Conservation (phyloP, 768 basidiomycete genomes). For the Hygrocybe coccinea region DNA sequence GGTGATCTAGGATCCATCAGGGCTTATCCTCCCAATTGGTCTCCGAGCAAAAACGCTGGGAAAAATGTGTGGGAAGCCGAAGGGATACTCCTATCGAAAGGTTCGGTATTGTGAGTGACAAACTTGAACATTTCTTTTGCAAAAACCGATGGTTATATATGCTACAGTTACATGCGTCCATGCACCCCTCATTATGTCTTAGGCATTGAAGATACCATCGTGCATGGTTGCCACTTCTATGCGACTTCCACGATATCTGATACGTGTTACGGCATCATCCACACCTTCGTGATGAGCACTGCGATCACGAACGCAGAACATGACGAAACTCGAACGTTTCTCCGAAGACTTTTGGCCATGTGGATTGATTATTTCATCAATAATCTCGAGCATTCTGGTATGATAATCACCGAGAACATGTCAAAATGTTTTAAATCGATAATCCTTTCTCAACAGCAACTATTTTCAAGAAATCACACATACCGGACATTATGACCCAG, state of each 20-base stretch:
- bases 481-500: no score
- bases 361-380: slow-evolving; percentile 9
- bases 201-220: slow-evolving; percentile 14
- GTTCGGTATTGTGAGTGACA: background rate
- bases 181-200: slow-evolving; percentile 14
- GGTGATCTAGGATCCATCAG: no score
- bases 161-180: slow-evolving; percentile 14
- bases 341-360: slow-evolving; percentile 10
- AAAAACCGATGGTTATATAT: background rate
- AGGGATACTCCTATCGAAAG: background rate
- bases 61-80: background rate
- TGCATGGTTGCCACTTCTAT: slow-evolving; percentile 22
- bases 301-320: slow-evolving; percentile 16
- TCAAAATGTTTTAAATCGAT: no score
- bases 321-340: slow-evolving; percentile 1
- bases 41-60: no score
- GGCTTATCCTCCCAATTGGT: no score
- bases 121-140: background rate
- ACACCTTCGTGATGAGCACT: slow-evolving; percentile 11
- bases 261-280: slow-evolving; percentile 13
- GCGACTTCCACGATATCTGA: slow-evolving; percentile 10
- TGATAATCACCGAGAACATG: no score
- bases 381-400: no score
- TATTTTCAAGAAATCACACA: no score
- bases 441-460: no score